Evolutionary conservation across 78 protist species (phyloP), one percentile per base, ranked within the genome.

Genomic region (Polysphondylium violaceum): DNA sequence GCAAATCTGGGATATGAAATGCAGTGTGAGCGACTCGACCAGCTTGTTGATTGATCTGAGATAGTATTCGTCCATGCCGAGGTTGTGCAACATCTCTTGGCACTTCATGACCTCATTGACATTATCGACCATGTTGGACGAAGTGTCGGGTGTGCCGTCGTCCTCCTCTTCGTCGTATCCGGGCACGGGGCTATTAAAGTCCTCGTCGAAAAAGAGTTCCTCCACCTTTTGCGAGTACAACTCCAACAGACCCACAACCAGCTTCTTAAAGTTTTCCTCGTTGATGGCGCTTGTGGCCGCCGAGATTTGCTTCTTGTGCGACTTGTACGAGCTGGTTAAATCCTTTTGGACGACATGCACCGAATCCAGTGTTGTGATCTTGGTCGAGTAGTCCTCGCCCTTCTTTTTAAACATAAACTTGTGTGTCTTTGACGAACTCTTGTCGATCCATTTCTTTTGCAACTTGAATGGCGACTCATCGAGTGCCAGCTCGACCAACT

Each of bases 91-190:
- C 89, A 81, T 81, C 9, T 81, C 89, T 36, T 59, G 68, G 9
- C 89, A 81, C 40, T 81, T 81, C 1, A 81, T 67, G 27, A 81
- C 89, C 25, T 81, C 89, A 55, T 81, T 81, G 1, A 81, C 89
- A 68, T 81, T 81, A 3, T 81, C 89, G 12, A 81, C 89, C 89
- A 81, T 81, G 29, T 81, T 71, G 6, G 74, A 35, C 2, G 89
- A 65, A 19, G 51, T 16, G 51, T 76, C 86, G 1, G 41, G 40
- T 19, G 38, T 65, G 25, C 40, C 73, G 19, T 65, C 73, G 2
- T 65, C 73, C 33, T 65, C 51, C 8, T 65, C 73, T 11, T 41
- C 23, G 21, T 65, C 73, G 2, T 63, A 38, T n/a, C n/a, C 56
- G 17, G 27, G 27, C 56, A 50, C 17, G 12, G 56, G 17, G 17